Percentiles rank a stretch among this genome's conserved stretches.
These are phyloP conservation scores for Lachnellula willkommii DNA, from an alignment of 2,329 filamentous ascomycete species.

Conservation along the genomic window DNA sequence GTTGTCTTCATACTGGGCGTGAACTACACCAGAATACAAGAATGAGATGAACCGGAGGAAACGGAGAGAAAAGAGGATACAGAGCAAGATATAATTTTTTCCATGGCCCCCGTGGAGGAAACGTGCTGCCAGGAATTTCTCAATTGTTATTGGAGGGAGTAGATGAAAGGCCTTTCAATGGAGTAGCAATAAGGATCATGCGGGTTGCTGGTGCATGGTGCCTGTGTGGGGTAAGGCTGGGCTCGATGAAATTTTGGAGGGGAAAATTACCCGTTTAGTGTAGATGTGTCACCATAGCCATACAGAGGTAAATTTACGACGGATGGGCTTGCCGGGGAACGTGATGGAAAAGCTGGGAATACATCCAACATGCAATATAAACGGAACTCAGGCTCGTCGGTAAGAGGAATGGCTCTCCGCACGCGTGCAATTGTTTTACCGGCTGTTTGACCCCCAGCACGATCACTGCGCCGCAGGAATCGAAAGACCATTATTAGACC, in stretches of 20 bases:
- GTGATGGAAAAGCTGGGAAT: slow-evolving; percentile 7
- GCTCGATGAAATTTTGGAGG: not conserved
- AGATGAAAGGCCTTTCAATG: slow-evolving; percentile 7
- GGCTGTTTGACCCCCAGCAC: not conserved
- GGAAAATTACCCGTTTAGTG: slow-evolving; percentile 16
- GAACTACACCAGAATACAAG: slow-evolving; percentile 13
- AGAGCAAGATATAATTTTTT: slow-evolving; percentile 13
- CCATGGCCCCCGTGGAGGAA: slow-evolving; percentile 2
- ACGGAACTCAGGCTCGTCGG: slow-evolving; percentile 17
- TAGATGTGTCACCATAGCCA: slow-evolving; percentile 1
- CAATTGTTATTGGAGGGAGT: slow-evolving; percentile 16
- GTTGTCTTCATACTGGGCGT: slow-evolving; percentile 23
- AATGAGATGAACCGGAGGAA: slow-evolving; percentile 4
- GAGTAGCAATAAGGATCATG: slow-evolving; percentile 4
- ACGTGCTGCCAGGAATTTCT: slow-evolving; percentile 6
- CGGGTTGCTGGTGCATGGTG: slow-evolving; percentile 6
- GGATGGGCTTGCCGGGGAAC: slow-evolving; percentile 13
- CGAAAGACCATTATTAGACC: not conserved
- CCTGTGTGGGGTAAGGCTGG: not conserved
- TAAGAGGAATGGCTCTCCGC: slow-evolving; percentile 8
- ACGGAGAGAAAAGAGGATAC: slow-evolving; percentile 6
- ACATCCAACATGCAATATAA: slow-evolving; percentile 16
- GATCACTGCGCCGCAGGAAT: not conserved
- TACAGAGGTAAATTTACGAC: slow-evolving; percentile 5
- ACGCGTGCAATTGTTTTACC: slow-evolving; percentile 21